These are phyloP conservation scores for Colletotrichum tropicale DNA, from an alignment of 2,329 filamentous ascomycete species.

Conservation along the genomic window DNA sequence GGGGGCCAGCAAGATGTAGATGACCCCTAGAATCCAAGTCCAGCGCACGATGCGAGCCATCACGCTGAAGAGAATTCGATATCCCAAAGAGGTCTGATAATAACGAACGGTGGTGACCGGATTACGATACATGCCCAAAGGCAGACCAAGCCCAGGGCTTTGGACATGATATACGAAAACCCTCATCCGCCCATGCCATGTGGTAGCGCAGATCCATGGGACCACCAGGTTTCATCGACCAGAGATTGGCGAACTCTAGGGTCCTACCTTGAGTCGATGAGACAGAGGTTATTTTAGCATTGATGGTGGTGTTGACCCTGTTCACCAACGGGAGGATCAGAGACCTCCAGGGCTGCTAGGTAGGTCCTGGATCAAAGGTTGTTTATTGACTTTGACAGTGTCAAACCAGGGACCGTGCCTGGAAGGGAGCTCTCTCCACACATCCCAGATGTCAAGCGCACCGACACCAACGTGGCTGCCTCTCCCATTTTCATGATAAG, in stretches of 20 bases:
- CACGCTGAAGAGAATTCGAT: not conserved
- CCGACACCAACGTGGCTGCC: not conserved
- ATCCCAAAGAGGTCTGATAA: not conserved
- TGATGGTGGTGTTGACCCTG: not conserved
- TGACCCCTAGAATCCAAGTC: not conserved
- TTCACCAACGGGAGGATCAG: not conserved
- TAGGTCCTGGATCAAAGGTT: not conserved
- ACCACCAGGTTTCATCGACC: not conserved
- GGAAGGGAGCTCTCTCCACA: not conserved
- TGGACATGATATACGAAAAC: not conserved
- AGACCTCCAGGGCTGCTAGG: not conserved
- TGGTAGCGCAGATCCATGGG: not conserved
- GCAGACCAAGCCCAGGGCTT: not conserved
- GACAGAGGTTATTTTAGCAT: slow-evolving; percentile 19
- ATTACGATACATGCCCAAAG: not conserved
- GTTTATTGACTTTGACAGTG: not conserved
- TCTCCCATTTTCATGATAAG: not conserved
- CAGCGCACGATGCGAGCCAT: not conserved
- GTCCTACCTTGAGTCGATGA: not conserved
- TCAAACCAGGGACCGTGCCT: not conserved
- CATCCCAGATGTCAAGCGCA: not conserved
- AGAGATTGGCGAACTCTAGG: not conserved
- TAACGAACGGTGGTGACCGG: not conserved
- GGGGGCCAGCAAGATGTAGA: not conserved
- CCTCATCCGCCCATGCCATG: not conserved